phyloP scores from a whole-genome alignment of 2,329 filamentous ascomycete genomes.

The Fragosphaeria purpurea region DNA sequence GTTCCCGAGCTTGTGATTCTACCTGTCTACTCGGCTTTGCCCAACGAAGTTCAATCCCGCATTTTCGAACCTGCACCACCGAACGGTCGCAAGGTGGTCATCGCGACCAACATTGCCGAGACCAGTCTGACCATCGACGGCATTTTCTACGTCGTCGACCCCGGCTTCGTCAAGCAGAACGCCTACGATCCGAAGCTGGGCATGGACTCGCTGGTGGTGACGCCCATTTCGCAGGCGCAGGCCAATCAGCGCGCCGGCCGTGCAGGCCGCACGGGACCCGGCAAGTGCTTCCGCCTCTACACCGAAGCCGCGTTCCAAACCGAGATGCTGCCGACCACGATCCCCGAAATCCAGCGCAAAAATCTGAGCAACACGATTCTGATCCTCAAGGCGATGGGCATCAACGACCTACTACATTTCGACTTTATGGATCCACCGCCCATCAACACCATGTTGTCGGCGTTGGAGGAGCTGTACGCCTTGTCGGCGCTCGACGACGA shows the following conservation, averaged over 20 bases:
- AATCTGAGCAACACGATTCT: constrained; percentile 89
- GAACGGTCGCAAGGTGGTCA: constrained; percentile 84
- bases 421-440: constrained; percentile 99
- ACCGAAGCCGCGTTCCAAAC: constrained; percentile 92
- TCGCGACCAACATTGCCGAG: constrained; percentile 97
- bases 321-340: constrained; percentile 92
- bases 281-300: constrained; percentile 91
- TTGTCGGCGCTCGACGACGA: constrained; percentile 89
- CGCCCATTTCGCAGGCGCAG: constrained; percentile 92
- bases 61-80: constrained; percentile 91
- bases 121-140: constrained; percentile 97
- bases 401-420: constrained; percentile 93
- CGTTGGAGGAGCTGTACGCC: constrained; percentile 88
- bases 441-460: constrained; percentile 94
- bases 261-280: constrained; percentile 87
- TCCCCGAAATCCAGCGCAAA: constrained; percentile 92
- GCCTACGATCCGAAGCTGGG: constrained; percentile 94
- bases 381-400: constrained; percentile 98
- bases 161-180: constrained; percentile 96
- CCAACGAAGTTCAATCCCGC: constrained; percentile 82
- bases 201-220: constrained; percentile 94
- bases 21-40: constrained; percentile 91
- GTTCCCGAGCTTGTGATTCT: constrained; percentile 89
- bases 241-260: constrained; percentile 89
- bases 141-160: constrained; percentile 95